Conservation (phyloP, 208 protist species). For the Leishmania amazonensis region DNA sequence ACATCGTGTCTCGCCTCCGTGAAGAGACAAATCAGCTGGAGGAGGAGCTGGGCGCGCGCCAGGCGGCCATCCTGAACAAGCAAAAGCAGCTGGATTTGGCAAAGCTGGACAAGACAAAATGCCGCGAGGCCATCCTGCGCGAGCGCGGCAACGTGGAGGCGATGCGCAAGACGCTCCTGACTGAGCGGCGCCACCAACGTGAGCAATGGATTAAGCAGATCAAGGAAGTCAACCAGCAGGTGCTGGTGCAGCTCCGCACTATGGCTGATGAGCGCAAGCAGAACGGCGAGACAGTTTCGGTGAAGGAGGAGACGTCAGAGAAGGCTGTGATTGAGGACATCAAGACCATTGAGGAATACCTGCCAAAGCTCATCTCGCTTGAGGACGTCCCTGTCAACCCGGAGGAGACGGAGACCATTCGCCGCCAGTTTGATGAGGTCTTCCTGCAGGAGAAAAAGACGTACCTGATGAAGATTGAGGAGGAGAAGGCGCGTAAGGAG, state of each 20-base stretch:
- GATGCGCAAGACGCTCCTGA: slow-evolving; percentile 69
- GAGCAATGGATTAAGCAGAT: slow-evolving; percentile 92
- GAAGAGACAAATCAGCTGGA: slow-evolving; percentile 84
- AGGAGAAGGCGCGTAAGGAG: slow-evolving; percentile 86
- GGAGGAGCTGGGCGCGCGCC: slow-evolving; percentile 76
- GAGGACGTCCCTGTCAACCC: slow-evolving; percentile 81
- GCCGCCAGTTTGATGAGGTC: slow-evolving; percentile 87
- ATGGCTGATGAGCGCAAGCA: slow-evolving; percentile 77
- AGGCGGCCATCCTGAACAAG: slow-evolving; percentile 74
- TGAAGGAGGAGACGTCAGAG: slow-evolving; percentile 79
- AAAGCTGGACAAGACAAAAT: slow-evolving; percentile 83
- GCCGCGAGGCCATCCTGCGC: slow-evolving; percentile 78
- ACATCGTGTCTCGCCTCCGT: slow-evolving; percentile 54
- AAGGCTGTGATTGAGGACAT: slow-evolving; percentile 80
- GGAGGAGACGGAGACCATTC: slow-evolving; percentile 86
- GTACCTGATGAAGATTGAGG: slow-evolving; percentile 79
- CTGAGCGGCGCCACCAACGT: slow-evolving; percentile 77
- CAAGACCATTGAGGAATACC: slow-evolving; percentile 83
- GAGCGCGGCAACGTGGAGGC: slow-evolving; percentile 76
- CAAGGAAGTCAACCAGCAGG: slow-evolving; percentile 87
- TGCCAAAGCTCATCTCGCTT: slow-evolving; percentile 90
- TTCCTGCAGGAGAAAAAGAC: slow-evolving; percentile 83
- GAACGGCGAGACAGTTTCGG: slow-evolving; percentile 63
- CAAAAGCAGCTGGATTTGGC: slow-evolving; percentile 91
- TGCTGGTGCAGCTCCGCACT: slow-evolving; percentile 69